A percentile compares a stretch with the other conserved stretches of the same genome.
These are phyloP conservation scores for Passalora sequoiae DNA, from an alignment of 2,329 filamentous ascomycete species.

Conservation along the genomic window DNA sequence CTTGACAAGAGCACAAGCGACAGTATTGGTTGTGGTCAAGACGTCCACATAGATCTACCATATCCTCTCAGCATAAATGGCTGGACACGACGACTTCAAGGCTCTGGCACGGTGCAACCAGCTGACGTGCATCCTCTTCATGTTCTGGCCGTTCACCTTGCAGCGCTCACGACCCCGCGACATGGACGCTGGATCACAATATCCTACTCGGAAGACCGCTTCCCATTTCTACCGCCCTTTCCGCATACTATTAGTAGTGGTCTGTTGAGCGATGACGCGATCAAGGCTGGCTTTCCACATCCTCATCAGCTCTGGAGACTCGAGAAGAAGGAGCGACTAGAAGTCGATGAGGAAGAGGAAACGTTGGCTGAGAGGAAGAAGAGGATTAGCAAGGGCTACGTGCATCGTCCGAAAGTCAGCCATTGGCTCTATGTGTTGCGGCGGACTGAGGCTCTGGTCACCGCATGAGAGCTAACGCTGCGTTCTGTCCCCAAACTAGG, in stretches of 20 bases:
- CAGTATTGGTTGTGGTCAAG: slow-evolving; percentile 20
- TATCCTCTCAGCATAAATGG: slow-evolving; percentile 22
- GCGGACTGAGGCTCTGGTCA: slow-evolving; percentile 30
- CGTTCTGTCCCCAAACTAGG: too few species aligned
- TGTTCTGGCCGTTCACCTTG: slow-evolving; percentile 39
- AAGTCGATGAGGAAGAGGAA: slow-evolving; percentile 20
- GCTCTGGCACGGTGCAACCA: slow-evolving; percentile 14
- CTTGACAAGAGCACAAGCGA: slow-evolving; percentile 25
- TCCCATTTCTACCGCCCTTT: slow-evolving; percentile 33
- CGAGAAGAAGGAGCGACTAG: slow-evolving; percentile 30
- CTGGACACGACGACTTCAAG: slow-evolving; percentile 18
- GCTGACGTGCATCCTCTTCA: slow-evolving; percentile 35
- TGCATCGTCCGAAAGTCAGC: slow-evolving; percentile 34
- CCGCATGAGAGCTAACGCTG: slow-evolving; percentile 17
- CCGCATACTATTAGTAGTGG: slow-evolving; percentile 18
- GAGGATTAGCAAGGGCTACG: slow-evolving; percentile 16
- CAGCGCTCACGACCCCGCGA: slow-evolving; percentile 33
- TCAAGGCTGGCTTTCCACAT: slow-evolving; percentile 35
- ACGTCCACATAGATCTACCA: slow-evolving; percentile 15
- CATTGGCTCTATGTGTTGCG: slow-evolving; percentile 40
- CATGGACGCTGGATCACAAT: slow-evolving; percentile 37
- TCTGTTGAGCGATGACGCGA: slow-evolving; percentile 24
- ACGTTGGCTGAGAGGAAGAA: slow-evolving; percentile 26
- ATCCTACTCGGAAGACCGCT: slow-evolving; percentile 39
- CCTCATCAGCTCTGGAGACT: slow-evolving; percentile 37